Percentiles rank a stretch among this genome's conserved stretches.
phyloP scores from a whole-genome alignment of 1,284 basidiomycete species.

The Coriolopsis trogii region DNA sequence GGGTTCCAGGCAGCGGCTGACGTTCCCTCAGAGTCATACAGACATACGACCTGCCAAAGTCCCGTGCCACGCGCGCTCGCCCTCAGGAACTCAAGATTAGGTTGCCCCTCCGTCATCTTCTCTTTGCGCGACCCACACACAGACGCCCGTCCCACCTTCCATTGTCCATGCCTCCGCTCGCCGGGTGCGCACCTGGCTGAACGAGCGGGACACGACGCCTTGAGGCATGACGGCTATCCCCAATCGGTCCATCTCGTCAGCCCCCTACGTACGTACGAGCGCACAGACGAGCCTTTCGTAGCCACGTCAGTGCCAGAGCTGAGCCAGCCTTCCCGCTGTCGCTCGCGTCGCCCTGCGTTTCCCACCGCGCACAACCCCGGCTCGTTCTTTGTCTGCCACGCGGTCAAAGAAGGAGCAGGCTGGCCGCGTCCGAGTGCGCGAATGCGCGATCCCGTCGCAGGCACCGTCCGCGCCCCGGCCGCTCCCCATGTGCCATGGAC shows the following conservation, averaged over 20 bases:
- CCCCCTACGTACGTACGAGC: background rate
- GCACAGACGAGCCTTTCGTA: background rate
- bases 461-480: too few relatives aligned
- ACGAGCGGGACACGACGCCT: slow-evolving; percentile 6
- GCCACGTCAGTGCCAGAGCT: background rate
- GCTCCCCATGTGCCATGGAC: slow-evolving; percentile 2
- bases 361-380: too few relatives aligned
- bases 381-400: background rate
- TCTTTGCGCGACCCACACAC: slow-evolving; percentile 1
- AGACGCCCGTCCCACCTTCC: slow-evolving; percentile 11
- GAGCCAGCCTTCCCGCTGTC: background rate
- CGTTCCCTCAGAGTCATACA: too few relatives aligned
- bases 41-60: too few relatives aligned
- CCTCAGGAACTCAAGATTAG: slow-evolving; percentile 14
- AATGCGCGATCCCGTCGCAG: background rate
- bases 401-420: background rate
- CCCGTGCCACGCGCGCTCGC: too few relatives aligned
- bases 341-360: slow-evolving; percentile 3
- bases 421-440: background rate
- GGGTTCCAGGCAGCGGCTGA: too few relatives aligned
- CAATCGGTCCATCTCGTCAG: too few relatives aligned
- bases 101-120: slow-evolving; percentile 9
- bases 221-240: slow-evolving; percentile 6
- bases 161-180: slow-evolving; percentile 13
- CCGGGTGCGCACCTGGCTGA: slow-evolving; percentile 14